Evolutionary conservation across 2,329 filamentous ascomycete genomes (phyloP).

Genomic region (Tetracladium maxilliforme): DNA sequence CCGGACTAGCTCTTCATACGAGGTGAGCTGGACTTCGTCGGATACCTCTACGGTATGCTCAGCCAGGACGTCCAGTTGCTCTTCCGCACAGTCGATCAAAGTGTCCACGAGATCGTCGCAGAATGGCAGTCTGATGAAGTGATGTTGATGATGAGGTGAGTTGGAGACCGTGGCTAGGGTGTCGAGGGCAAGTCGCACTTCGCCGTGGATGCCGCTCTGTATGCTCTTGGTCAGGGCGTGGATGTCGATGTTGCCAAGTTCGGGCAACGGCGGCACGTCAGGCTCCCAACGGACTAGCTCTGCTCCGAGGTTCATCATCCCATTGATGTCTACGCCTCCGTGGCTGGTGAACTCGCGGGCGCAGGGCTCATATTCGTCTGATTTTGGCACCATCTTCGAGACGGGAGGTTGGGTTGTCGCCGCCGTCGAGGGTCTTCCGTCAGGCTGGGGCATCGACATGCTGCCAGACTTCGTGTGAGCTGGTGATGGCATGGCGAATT

Average conservation of each 20-base stretch:
- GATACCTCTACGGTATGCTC: constrained; percentile 77
- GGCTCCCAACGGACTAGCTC: constrained; percentile 58
- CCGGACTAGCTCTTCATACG: constrained; percentile 79
- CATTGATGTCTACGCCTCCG: constrained; percentile 59
- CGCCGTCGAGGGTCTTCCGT: constrained; percentile 16
- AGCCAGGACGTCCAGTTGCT: constrained; percentile 71
- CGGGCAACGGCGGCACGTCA: constrained; percentile 56
- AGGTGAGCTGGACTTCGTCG: constrained; percentile 66
- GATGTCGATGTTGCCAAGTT: constrained; percentile 81
- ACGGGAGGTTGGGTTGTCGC: too few relatives aligned
- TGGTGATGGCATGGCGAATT: constrained; percentile 31
- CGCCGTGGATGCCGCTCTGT: constrained; percentile 76
- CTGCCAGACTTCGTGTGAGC: too few relatives aligned
- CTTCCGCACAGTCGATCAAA: constrained; percentile 79
- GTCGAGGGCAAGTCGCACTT: constrained; percentile 83
- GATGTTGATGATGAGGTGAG: constrained; percentile 43
- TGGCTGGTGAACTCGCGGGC: constrained; percentile 40
- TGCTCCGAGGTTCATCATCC: constrained; percentile 46
- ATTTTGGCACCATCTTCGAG: too few relatives aligned
- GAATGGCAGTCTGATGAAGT: constrained; percentile 51
- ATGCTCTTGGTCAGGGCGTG: constrained; percentile 79
- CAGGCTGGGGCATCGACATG: too few relatives aligned
- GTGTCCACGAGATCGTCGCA: constrained; percentile 85
- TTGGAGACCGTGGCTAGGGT: constrained; percentile 55
- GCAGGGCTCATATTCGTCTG: constrained; percentile 39